Evolutionary conservation across 805 yeast genomes (phyloP), one percentile per base, ranked within the genome.

Genomic region (Kazachstania kunashirensis): DNA sequence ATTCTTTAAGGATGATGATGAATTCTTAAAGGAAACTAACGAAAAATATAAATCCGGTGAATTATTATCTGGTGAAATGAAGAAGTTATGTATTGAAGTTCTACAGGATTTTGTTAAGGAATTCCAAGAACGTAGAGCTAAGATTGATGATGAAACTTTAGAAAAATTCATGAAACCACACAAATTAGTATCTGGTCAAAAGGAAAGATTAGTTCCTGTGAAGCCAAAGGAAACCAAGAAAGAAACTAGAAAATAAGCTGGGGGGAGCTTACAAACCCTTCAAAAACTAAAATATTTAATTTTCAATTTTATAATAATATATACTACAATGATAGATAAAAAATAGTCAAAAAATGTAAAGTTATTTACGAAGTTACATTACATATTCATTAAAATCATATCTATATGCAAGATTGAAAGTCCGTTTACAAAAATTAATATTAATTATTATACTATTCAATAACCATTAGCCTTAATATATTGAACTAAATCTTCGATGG

Each of bases 1-100:
- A 5, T 92, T 92, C 67, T 88, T 92, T 71, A 65, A 75, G 33
- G 84, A 85, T 47, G 97, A 89, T 58, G 97, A 92, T 56, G 88
- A 67, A 28, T 75, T 81, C 51, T 69, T 92, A 51, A 68, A 67
- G 37, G 63, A 70, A 32, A 65, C 79, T 49, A 73, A 77, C 40
- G 70, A 73, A 27, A 72, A 70, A 28, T 92, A 92, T 65, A 75
- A 68, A 56, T 62, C 67, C 34, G 98, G 98, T 43, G 86, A 82
- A 43, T 59, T 92, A 40, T 68, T 89, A 48, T 82, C 94, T 28
- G 95, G 97, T 46, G 97, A 92, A 63, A 73, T 92, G 79, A 92
- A 92, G 71, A 77, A 83, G 48, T 68, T 77, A 42, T 84, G 96
- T 61, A 84, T 84, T 54, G 80, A 77, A 39, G 76, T 77, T 13